Evolutionary conservation across 192 early-diverging fungal species (phyloP).

Genomic region (Coemansia sp.): DNA sequence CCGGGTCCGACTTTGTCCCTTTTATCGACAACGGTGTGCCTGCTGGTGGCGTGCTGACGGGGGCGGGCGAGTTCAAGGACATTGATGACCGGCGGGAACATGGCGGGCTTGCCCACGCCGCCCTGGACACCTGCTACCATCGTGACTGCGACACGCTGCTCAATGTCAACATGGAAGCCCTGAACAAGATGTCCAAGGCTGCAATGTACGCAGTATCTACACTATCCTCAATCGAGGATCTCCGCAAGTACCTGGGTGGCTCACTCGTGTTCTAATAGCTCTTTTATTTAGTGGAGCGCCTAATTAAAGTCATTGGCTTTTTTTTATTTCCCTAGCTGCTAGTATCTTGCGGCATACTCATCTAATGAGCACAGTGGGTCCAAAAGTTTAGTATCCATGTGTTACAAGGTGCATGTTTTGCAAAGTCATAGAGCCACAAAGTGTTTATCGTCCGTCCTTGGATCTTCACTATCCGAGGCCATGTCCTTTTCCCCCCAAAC

Average conservation of each 20-base stretch:
- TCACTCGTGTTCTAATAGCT: neutral
- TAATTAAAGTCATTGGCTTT: no score
- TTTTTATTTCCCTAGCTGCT: no score
- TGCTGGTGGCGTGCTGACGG: constrained; percentile 59
- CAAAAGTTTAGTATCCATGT: no score
- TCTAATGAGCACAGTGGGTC: no score
- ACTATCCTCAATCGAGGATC: constrained; percentile 7
- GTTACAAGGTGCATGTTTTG: no score
- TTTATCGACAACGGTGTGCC: constrained; percentile 60
- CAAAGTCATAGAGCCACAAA: no score
- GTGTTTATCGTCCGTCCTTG: no score
- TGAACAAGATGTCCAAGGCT: constrained; percentile 47
- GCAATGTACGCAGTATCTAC: constrained; percentile 44
- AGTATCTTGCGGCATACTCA: no score
- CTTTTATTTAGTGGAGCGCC: constrained; percentile 12
- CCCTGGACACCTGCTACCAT: constrained; percentile 66
- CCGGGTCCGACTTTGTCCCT: constrained; percentile 63
- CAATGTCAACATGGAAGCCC: constrained; percentile 57
- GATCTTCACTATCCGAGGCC: no score
- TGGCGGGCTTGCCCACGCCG: constrained; percentile 59
- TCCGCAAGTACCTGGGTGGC: constrained; percentile 12
- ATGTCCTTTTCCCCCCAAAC: no score
- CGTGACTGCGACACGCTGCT: constrained; percentile 60
- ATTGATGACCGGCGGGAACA: constrained; percentile 49
- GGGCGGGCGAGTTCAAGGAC: constrained; percentile 57